Base-by-base conservation (phyloP, 1,139 yeast genomes). In the Yamadazyma songkhlaensis region DNA sequence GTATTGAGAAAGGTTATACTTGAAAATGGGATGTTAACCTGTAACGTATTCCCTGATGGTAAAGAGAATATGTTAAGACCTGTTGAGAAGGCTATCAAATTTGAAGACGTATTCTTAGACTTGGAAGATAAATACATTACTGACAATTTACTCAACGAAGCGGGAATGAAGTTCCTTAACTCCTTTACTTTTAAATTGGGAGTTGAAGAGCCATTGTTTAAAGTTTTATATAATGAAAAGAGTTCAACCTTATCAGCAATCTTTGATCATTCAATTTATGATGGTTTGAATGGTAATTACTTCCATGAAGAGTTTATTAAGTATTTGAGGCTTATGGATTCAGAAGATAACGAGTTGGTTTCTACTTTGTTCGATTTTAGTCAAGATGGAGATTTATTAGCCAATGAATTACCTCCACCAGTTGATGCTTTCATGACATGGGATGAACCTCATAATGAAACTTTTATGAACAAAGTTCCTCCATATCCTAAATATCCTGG, bases 191-290 rank as follows among this genome's bases (percentile, higher is more conserved):
- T 69, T 42, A 34, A 42, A 2, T 50, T 66, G 27, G 52, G 57
- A 31, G 41, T 37, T 9, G 49, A 61, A 6, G 45, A 48, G 29
- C 72, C 73, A 1, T 50, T 67, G 15, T 62, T 71, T 44, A 57
- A 55, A 32, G 34, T 67, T 37, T 35, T 64, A n/a, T 33, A 62
- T 17, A 44, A 59, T 10, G 65, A 60, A 1, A 39, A 48, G 1
- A 36, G 41, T 20, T 46, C 57, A n/a, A 14, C 12, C 2, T 43
- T 69, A 25, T 50, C 60, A 5, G 62, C 49, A 2, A 55, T 57
- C 0, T 59, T 67, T 28, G 76, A 71, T 34, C 77, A 71, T 44
- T 60, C 74, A 1, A 55, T 67, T 22, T 62, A 59, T 10, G 77
- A 71, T 48, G 77, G 76, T 0, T 51, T 67, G 5, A 70, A 62